Percentiles rank a stretch among this genome's conserved stretches.
Conservation (phyloP, 371 early-diverging fungal species). For the Coemansia sp. region DNA sequence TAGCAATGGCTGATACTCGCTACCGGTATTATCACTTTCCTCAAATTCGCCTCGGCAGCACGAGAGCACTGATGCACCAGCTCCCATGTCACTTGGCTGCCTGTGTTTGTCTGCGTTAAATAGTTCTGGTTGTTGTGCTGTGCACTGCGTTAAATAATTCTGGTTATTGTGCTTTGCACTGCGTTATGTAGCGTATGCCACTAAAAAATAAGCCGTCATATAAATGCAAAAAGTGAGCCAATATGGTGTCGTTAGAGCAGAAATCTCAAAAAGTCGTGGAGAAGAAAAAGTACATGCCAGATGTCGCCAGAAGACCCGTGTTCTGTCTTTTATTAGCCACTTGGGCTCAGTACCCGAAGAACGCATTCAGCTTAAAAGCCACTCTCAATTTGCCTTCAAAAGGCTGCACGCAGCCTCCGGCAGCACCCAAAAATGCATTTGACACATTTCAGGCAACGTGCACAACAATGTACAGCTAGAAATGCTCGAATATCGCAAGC, state of each 20-base stretch:
- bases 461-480: too few relatives aligned
- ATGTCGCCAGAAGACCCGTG: neutral
- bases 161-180: neutral
- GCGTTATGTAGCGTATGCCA: neutral
- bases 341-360: neutral
- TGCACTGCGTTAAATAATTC: neutral
- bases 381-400: neutral
- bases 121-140: neutral
- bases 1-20: constrained; percentile 67
- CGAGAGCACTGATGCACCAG: neutral
- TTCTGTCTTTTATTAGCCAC: neutral
- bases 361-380: neutral
- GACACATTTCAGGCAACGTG: neutral
- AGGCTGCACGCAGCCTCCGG: neutral
- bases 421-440: neutral
- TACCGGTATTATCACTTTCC: neutral
- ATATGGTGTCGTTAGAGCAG: neutral
- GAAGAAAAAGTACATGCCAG: neutral
- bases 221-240: neutral
- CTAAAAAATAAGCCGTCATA: neutral
- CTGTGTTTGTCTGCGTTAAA: neutral
- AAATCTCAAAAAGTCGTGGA: neutral
- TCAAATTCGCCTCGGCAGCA: neutral
- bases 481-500: neutral
- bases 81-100: neutral